These are phyloP conservation scores for Eutrema salsugineum DNA, from an alignment of 441 rosid genomes.

Conservation along the genomic window DNA sequence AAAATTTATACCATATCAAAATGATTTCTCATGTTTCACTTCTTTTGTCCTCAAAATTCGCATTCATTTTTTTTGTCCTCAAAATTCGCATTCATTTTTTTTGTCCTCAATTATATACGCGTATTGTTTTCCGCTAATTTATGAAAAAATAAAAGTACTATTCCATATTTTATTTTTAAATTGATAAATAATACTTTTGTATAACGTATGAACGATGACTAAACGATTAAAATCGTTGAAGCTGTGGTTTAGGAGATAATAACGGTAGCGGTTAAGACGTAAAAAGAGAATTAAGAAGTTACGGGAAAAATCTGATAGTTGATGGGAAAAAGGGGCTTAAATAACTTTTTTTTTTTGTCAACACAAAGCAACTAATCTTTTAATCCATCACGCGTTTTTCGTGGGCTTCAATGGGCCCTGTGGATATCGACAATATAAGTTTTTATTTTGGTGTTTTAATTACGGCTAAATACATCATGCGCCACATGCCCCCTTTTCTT, in stretches of 20 bases:
- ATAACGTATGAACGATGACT: no score
- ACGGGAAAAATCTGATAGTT: not conserved
- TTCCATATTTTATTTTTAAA: not conserved
- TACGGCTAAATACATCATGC: not conserved
- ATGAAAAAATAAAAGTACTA: not conserved
- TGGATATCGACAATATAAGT: slow-evolving; percentile 12
- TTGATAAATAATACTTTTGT: not conserved
- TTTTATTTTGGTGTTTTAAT: not conserved
- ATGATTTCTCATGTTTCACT: slow-evolving; percentile 19
- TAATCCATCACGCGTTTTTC: slow-evolving; percentile 34
- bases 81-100: no score
- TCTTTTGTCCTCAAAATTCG: not conserved
- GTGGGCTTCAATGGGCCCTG: slow-evolving; percentile 26
- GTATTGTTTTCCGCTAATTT: not conserved
- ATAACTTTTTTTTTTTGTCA: no score
- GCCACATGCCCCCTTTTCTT: slow-evolving; percentile 23
- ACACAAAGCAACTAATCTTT: slow-evolving; percentile 17
- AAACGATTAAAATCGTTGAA: not conserved
- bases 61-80: not conserved
- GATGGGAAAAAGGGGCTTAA: slow-evolving; percentile 5
- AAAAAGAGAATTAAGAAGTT: not conserved
- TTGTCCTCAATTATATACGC: not conserved
- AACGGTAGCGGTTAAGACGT: not conserved
- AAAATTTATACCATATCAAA: not conserved
- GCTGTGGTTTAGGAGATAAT: not conserved